Percentiles rank a stretch among this genome's conserved stretches.
phyloP scores from a whole-genome alignment of 202 grass and related monocot genomes.

The Sporobolus alterniflorus region DNA sequence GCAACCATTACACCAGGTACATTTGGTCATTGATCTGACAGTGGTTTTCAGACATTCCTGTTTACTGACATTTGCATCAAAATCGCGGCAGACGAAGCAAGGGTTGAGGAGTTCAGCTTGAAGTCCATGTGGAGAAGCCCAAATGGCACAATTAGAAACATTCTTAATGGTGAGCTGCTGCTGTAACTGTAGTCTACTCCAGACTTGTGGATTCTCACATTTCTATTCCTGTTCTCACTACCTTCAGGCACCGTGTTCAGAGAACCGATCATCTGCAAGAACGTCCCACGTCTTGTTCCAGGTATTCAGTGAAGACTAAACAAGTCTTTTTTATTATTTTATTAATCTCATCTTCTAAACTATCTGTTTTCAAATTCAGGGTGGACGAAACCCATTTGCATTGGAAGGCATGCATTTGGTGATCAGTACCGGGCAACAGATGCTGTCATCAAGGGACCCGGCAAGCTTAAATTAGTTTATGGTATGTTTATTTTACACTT shows the following conservation, averaged over 20 bases:
- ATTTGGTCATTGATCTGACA: not conserved
- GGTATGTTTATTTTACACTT: conserved; percentile 42
- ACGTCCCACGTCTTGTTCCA: conserved; percentile 72
- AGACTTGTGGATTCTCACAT: not conserved
- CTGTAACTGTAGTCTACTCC: not conserved
- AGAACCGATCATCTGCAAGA: conserved; percentile 89
- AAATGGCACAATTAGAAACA: conserved; percentile 93
- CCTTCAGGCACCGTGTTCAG: conserved; percentile 78
- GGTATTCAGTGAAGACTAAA: conserved; percentile 41
- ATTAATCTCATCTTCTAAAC: conserved; percentile 16
- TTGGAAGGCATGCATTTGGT: conserved; percentile 86
- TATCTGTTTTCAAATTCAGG: conserved; percentile 41
- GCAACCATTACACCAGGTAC: conserved; percentile 89
- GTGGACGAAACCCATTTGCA: conserved; percentile 92
- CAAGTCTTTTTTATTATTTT: not conserved
- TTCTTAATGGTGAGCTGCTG: conserved; percentile 63
- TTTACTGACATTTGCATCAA: conserved; percentile 18
- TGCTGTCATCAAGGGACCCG: conserved; percentile 86
- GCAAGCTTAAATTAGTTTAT: conserved; percentile 83
- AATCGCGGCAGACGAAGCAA: conserved; percentile 66
- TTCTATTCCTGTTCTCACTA: conserved; percentile 23
- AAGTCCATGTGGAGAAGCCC: conserved; percentile 89
- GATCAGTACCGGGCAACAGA: conserved; percentile 88
- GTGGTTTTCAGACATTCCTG: not conserved
- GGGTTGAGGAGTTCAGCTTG: conserved; percentile 71